Base-by-base conservation (phyloP, 495 filamentous ascomycete species). In the Thozetella sp. region DNA sequence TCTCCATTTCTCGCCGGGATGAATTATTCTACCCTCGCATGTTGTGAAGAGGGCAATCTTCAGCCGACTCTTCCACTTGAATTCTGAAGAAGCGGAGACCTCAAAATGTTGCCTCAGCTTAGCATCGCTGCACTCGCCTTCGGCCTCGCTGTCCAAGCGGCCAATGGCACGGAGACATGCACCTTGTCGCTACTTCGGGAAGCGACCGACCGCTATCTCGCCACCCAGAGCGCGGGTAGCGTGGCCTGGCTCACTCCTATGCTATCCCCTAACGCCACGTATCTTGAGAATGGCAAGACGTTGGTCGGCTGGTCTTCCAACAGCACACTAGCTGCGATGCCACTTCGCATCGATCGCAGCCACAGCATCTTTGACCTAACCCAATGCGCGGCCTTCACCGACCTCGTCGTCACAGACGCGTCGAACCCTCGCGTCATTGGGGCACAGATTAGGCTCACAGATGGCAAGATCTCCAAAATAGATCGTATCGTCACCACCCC, bases 401-500 rank as follows among this genome's bases (percentile, higher is more conserved):
- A 65, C 25, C 27, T 68, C 48, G 52, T 68, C 48, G 40, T 54
- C 22, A 54, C 64, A 12, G 30, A 58, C 24, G 37, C 63, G 0
- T 45, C 57, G 2, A 56, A 58, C 2, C 63, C 63, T 12, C 56
- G 57, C 45, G 63, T 63, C 23, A 58, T 68, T 55, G 66, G 66
- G 2, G 61, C 66, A 1, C 66, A 68, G 45, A 51, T 68, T 19
- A 20, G 60, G 45, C 59, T 62, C 24, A 43, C 51, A 54, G 43
- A 53, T n/a, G 51, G 25, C 55, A 61, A 50, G 22, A 55, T 64
- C 27, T 24, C 51, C 12, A 62, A 60, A 48, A 63, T 69, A 45
- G 67, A 69, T 48, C 56, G 60, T 56, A 51, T 70, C 56, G 60
- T 64, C 19, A 65, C 67, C 19, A 61, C 60, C 12, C 22, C 58